Base-by-base conservation (phyloP, 2,329 filamentous ascomycete species). In the Ophiostoma montium region DNA sequence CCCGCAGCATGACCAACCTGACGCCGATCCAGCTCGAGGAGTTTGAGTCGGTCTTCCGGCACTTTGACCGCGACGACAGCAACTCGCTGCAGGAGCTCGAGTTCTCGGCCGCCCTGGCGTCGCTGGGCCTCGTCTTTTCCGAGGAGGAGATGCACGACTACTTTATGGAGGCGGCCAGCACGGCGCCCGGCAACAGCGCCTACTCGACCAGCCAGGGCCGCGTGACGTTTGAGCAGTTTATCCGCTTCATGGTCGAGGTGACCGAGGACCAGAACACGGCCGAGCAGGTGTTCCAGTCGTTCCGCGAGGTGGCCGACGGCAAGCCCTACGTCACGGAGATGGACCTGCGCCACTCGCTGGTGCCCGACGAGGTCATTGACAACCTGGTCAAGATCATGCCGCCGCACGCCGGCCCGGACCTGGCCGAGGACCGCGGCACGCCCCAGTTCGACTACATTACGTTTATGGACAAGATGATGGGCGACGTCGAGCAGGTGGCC, bases 251-350 rank as follows among this genome's bases (percentile, higher is more conserved):
- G 92, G 92, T 98, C 44, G 87, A 94, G 58, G 92, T 95, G 46
- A 98, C 92, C 12, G 92, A 98, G 67, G 92, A 98, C 62, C 92
- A 98, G 68, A 95, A 98, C 64, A 95, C 89, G 4, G 92, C 92
- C 12, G 92, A 96, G 66, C 92, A 98, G 65, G 92, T 98, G 5
- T 96, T 92, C 70, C 90, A 98, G 68, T 94, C 85, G 55, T 98
- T 98, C 77, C 80, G 82, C 51, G 92, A 98, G 67, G 92, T 98
- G 42, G 92, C 92, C 16, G 92, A 98, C 68, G 92, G 92, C 56
- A 98, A 98, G 72, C 89, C 90, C 11, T 98, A 98, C 64, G 92
- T 98, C 36, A 98, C 92, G 5, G 92, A 98, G 68, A 84, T 98
- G 70, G 92, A 98, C 64, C 76, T 98, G 51, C 79, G 90, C 52